These are phyloP conservation scores for Mollisia scopiformis DNA, from an alignment of 2,329 filamentous ascomycete species.

Conservation along the genomic window DNA sequence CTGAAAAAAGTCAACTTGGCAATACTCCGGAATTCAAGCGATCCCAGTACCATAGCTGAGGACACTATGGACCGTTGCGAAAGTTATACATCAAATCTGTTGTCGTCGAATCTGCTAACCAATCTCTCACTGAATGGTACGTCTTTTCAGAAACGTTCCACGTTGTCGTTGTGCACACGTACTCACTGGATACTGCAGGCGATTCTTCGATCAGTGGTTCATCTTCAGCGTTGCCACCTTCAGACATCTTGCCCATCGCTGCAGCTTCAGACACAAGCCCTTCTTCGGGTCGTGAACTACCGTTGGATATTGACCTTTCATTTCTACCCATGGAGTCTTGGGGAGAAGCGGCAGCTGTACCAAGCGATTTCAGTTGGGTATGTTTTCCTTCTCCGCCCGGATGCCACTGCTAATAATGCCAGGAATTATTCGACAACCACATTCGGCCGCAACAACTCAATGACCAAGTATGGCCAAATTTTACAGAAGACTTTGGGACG, in stretches of 20 bases:
- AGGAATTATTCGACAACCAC: constrained; percentile 27
- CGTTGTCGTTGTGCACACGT: not conserved
- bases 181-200: not conserved
- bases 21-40: not conserved
- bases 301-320: constrained; percentile 5
- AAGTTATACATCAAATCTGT: not conserved
- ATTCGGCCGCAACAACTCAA: constrained; percentile 12
- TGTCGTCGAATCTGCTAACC: not conserved
- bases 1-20: constrained; percentile 22
- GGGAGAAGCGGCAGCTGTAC: constrained; percentile 20
- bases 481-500: constrained; percentile 8
- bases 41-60: not conserved
- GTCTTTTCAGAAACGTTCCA: not conserved
- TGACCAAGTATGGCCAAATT: constrained; percentile 20
- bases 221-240: not conserved
- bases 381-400: not conserved
- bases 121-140: constrained; percentile 16
- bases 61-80: not conserved
- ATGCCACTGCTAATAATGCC: not conserved
- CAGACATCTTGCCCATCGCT: not conserved
- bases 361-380: constrained; percentile 31
- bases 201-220: not conserved
- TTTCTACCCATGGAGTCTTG: constrained; percentile 14
- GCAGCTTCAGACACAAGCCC: not conserved
- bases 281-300: not conserved